These are phyloP conservation scores for Setomelanomma holmii DNA, from an alignment of 2,329 filamentous ascomycete species.

Conservation along the genomic window DNA sequence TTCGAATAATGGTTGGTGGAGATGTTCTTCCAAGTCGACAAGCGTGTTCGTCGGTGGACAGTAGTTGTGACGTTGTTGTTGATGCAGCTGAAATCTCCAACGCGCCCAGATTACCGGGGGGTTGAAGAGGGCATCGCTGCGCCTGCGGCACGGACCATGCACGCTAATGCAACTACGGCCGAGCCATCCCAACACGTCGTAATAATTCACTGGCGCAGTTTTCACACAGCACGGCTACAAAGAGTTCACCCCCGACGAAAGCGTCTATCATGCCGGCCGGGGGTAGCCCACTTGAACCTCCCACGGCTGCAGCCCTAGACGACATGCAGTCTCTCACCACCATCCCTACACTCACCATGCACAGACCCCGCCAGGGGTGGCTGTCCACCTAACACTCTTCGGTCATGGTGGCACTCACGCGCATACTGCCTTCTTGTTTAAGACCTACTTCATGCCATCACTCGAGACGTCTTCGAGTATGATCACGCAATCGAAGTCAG, in stretches of 20 bases:
- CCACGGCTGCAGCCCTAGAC: constrained; percentile 23
- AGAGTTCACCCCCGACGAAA: constrained; percentile 13
- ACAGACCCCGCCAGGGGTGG: constrained; percentile 29
- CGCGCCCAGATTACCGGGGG: constrained; percentile 1
- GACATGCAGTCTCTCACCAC: constrained; percentile 15
- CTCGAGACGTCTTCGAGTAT: constrained; percentile 28
- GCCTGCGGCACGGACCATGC: constrained; percentile 1
- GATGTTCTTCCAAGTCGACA: background rate
- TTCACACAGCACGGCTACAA: constrained; percentile 9
- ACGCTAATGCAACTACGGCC: constrained; percentile 13
- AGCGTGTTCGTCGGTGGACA: background rate
- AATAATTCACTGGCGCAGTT: constrained; percentile 5
- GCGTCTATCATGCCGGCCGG: constrained; percentile 18
- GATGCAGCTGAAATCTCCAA: constrained; percentile 2
- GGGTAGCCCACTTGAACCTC: constrained; percentile 26
- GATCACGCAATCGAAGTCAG: constrained; percentile 19
- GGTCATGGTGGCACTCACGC: constrained; percentile 31
- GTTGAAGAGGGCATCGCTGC: too few relatives aligned
- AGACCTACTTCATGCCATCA: constrained; percentile 33
- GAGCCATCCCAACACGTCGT: constrained; percentile 1
- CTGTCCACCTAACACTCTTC: constrained; percentile 13
- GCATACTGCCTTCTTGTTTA: constrained; percentile 27
- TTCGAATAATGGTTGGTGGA: background rate
- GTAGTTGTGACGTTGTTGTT: constrained; percentile 1
- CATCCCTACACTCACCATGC: constrained; percentile 26